Conservation (phyloP, 805 yeast species). For the Candida fluviatilis region DNA sequence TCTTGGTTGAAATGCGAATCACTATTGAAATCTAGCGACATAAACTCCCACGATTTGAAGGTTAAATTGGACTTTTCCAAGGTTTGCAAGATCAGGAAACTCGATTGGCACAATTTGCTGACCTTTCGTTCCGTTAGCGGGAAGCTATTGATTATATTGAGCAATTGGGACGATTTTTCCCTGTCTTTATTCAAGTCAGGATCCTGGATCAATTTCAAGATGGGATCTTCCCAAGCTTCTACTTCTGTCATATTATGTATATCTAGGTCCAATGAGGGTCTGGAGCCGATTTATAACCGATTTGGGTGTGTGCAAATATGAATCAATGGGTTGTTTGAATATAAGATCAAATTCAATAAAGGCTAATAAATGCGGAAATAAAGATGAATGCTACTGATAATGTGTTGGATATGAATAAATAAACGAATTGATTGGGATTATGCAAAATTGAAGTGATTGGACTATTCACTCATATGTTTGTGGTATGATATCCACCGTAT, state of each 20-base stretch:
- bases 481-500: too few relatives aligned
- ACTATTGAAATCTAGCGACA: constrained; percentile 47
- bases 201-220: constrained; percentile 44
- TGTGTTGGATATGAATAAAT: too few relatives aligned
- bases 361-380: too few relatives aligned
- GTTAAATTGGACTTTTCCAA: constrained; percentile 46
- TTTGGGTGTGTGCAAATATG: too few relatives aligned
- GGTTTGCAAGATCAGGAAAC: constrained; percentile 45
- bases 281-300: too few relatives aligned
- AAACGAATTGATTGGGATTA: too few relatives aligned
- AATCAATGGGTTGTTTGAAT: too few relatives aligned
- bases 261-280: too few relatives aligned
- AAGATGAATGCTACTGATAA: too few relatives aligned
- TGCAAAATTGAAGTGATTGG: too few relatives aligned
- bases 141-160: constrained; percentile 41
- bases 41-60: constrained; percentile 52
- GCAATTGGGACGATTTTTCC: constrained; percentile 34
- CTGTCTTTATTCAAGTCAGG: constrained; percentile 44
- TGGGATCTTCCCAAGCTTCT: constrained; percentile 42
- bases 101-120: constrained; percentile 44
- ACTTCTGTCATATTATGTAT: constrained; percentile 16
- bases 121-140: constrained; percentile 40
- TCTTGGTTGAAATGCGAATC: constrained; percentile 32
- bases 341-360: too few relatives aligned
- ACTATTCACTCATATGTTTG: too few relatives aligned